Base-by-base conservation (phyloP, 768 basidiomycete genomes). In the Boletus subcaerulescens region DNA sequence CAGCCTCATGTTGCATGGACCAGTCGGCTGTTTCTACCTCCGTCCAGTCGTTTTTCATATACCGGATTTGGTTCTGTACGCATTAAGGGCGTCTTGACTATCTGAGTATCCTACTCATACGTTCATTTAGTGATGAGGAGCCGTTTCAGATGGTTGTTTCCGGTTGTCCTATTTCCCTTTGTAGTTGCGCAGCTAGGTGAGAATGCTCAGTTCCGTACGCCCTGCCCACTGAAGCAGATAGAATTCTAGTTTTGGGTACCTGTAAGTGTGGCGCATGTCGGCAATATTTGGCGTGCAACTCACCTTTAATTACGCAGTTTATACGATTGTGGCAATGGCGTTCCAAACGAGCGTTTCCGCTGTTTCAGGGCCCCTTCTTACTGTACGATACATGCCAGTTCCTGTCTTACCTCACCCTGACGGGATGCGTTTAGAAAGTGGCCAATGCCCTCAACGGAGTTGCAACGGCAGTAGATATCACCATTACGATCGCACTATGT, bases 11-110 rank as follows among this genome's bases (percentile, higher is more conserved):
- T 49, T 47, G 14, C 17, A 2, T 38, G 49, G 40, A 38, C 29
- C 41, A 68, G 65, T 63, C 63, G 11, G 33, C 45, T 4, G 55
- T 66, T 58, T 60, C 60, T 18, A 50, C 47, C 42, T 45, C 66
- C 7, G 60, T 65, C 31, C 63, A 66, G 41, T 60, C 60, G 20
- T 65, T 60, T 52, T 66, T 67, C 60, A 65, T 65, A 53, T 65
- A 55, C 52, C 60, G 63, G 14, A 60, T 68, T 39, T 66, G 61
- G 66, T 54, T 11, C 15, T 32, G 65, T 63, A 53, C 22, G 65
- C 65, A 38, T 22, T 32, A 45, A 33, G 3, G 3, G 9, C 35
- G 6, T 48, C 57, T 55, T 45, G 45, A 15, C 7, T 36, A 42
- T 14, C 15, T 32, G 15, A 18, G 17, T 39, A 39, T 36, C 35